phyloP scores from a whole-genome alignment of 1,139 yeast genomes.

The Geotrichum macrosporum region DNA sequence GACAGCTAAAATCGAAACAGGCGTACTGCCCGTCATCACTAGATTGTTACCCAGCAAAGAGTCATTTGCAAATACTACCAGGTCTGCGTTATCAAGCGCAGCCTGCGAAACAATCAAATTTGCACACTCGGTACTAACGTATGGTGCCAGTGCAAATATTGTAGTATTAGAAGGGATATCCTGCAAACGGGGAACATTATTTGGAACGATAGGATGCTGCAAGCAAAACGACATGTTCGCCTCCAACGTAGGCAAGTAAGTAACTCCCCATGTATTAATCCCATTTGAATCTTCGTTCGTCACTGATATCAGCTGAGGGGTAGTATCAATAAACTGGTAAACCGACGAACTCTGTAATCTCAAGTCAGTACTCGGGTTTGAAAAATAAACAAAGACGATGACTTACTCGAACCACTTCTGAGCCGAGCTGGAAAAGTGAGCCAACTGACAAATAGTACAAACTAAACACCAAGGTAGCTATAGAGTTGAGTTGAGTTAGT shows the following conservation, averaged over 20 bases:
- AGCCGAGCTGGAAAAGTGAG: constrained; percentile 16
- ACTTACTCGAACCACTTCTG: constrained; percentile 20
- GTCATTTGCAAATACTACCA: constrained; percentile 19
- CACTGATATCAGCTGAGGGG: constrained; percentile 10
- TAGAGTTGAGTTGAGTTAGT: no score
- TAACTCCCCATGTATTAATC: constrained; percentile 19
- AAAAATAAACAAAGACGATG: background rate
- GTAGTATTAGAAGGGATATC: constrained; percentile 19
- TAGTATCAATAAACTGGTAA: constrained; percentile 13
- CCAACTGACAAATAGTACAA: constrained; percentile 19
- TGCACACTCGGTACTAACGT: constrained; percentile 12
- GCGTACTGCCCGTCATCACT: constrained; percentile 5
- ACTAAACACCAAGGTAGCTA: constrained; percentile 16
- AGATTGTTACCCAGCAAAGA: background rate
- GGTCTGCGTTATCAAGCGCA: constrained; percentile 13
- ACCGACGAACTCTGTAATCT: constrained; percentile 3
- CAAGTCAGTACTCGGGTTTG: background rate
- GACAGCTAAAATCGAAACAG: constrained; percentile 14
- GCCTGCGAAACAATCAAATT: constrained; percentile 19
- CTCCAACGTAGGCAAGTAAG: constrained; percentile 17
- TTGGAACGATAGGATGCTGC: constrained; percentile 12
- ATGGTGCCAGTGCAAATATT: constrained; percentile 20
- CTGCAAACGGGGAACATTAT: constrained; percentile 4
- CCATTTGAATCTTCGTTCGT: constrained; percentile 15
- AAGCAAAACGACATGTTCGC: constrained; percentile 12